Evolutionary conservation across 306 rosid species (phyloP), one percentile per base, ranked within the genome.

Genomic region (Calophaca sinica): DNA sequence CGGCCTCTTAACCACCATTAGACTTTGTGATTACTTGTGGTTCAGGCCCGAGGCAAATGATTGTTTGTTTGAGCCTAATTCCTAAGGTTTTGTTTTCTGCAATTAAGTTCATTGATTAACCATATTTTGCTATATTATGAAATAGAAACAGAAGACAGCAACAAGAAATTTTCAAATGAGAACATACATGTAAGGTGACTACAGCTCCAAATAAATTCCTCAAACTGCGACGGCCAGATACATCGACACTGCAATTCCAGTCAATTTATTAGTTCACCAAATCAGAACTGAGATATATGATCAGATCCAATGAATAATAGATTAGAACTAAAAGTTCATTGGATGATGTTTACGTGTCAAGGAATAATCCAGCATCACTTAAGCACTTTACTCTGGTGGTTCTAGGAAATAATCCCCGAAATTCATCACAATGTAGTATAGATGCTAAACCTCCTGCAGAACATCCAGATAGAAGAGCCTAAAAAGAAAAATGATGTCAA

Each of bases 361-460:
- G 91, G 84, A 91, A 91, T 53, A 91, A 64, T 63, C 97, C 97
- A 41, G 89, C 97, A 86, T 91, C 97, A 72, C 96, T 89, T 29
- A 91, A 79, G 81, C 97, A 91, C 87, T 91, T 91, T 41, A 88
- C 96, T 80, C 72, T 86, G 60, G 93, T 75, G 52, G 86, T 81
- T 71, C 80, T 32, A 0, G 89, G 89, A 80, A 89, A 89, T 75
- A 86, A 74, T 81, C 74, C 88, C 39, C 80, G 72, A 70, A 91
- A 91, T 77, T 87, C 97, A 80, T 91, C 96, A 77, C 97, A 89
- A 67, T 91, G 96, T 29, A 91, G 80, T 68, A 91, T 89, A 36
- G 97, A 68, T 29, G 97, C 90, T 62, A 91, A 88, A 42, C 97
- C 94, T 74, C 97, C 97, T 38, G 97, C 97, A 32, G 92, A 91